A percentile compares a stretch with the other conserved stretches of the same genome.
Evolutionary conservation across 2,329 filamentous ascomycete species (phyloP).

Genomic region (Zasmidium angulare): DNA sequence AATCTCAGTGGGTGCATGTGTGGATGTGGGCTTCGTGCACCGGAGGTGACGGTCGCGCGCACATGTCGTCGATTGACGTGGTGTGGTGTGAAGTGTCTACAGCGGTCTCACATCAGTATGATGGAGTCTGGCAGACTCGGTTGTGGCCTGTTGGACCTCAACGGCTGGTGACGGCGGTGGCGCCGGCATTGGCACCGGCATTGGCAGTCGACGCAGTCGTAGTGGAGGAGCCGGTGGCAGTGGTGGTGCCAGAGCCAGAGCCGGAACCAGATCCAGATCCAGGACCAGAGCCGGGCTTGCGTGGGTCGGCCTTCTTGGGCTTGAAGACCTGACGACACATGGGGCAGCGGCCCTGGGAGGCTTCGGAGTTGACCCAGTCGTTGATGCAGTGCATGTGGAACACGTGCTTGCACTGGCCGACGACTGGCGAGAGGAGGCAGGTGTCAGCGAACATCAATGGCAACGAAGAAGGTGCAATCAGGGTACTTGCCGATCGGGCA

Average conservation of each 20-base stretch:
- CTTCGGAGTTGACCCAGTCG: slow-evolving; percentile 94
- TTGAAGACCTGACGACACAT: slow-evolving; percentile 84
- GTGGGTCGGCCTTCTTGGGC: background rate
- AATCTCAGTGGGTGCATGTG: background rate
- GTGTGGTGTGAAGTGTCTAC: background rate
- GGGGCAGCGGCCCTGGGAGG: slow-evolving; percentile 88
- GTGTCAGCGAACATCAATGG: slow-evolving; percentile 5
- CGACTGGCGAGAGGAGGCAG: slow-evolving; percentile 58
- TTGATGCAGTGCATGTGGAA: slow-evolving; percentile 99
- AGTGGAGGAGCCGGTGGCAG: background rate
- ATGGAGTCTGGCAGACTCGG: no score
- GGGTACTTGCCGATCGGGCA: slow-evolving; percentile 77
- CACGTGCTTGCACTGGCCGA: slow-evolving; percentile 94
- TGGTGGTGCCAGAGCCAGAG: no score
- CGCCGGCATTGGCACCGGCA: no score
- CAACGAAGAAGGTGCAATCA: background rate
- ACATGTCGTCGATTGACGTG: background rate
- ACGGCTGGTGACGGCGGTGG: no score
- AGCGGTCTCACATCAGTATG: no score
- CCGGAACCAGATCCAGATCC: no score
- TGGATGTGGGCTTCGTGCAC: background rate
- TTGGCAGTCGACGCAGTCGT: background rate
- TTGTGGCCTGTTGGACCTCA: no score
- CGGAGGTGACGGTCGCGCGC: background rate
- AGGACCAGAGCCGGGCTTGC: slow-evolving; percentile 1